Base-by-base conservation (phyloP, 495 filamentous ascomycete species). In the Pyronema domesticum region DNA sequence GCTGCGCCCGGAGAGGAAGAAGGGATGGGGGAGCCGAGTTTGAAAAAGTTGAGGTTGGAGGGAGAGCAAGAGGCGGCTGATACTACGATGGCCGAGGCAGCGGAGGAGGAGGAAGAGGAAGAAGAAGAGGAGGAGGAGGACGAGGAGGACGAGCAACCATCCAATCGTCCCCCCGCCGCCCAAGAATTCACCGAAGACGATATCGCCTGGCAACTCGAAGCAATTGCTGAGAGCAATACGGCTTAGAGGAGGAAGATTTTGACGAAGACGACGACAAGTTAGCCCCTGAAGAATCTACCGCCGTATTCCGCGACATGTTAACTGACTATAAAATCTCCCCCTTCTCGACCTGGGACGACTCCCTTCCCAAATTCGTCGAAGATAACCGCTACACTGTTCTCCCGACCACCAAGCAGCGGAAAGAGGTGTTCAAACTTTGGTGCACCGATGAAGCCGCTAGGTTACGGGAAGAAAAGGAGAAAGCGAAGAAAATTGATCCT, bases 151-250 rank as follows among this genome's bases (percentile, higher is more conserved):
- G 70, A 68, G 11, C 72, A 77, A 46, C 68, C 76, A 3, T 69
- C 73, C 13, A 89, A 89, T 64, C 77, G 83, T 9, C 77, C 77
- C 75, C 70, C 70, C 14, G 67, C 69, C 14, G 72, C 80, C 19
- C 81, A 84, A 0, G 91, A 98, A 59, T 95, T 96, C 63, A 84
- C 85, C 23, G 91, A 96, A 65, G 89, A 89, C 43, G 93, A 98
- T 64, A 89, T 98, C 56, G 88, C 84, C 35, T 89, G 83, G 59
- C 91, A 98, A 64, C 73, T 98, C 7, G 83, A 82, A 11, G 79
- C 80, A 8, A 93, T 95, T 86, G 83, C 80, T 43, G 76, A 85
- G 58, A 85, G 58, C 79, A 85, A 8, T 85, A 89, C 58, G 83
- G 76, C 1, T 70, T 74, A 43, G 72, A 81, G 56, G 82, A 82